phyloP scores from a whole-genome alignment of 768 basidiomycete species.

The Russula sp. region DNA sequence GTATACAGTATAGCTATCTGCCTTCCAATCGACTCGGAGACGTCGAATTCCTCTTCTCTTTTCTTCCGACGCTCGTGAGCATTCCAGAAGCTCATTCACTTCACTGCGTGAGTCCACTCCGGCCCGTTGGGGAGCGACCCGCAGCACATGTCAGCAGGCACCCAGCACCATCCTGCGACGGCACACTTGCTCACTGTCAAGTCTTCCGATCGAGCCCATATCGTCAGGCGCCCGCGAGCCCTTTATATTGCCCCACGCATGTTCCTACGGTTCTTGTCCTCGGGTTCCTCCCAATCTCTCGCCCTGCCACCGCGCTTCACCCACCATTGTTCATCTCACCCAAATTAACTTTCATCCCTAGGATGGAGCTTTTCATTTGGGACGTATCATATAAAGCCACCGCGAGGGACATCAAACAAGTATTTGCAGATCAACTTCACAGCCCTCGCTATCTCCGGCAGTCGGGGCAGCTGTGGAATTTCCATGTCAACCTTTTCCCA shows the following conservation, averaged over 20 bases:
- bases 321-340: background rate
- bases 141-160: too few relatives aligned
- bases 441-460: constrained; percentile 38
- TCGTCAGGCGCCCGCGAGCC: constrained; percentile 1
- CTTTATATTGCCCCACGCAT: constrained; percentile 6
- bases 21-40: constrained; percentile 14
- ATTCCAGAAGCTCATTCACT: too few relatives aligned
- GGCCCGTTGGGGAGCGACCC: constrained; percentile 1
- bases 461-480: constrained; percentile 45
- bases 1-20: background rate
- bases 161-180: too few relatives aligned
- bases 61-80: too few relatives aligned
- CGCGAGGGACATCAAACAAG: constrained; percentile 30
- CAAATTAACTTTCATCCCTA: background rate
- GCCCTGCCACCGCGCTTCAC: too few relatives aligned
- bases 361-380: constrained; percentile 40
- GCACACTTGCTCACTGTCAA: too few relatives aligned
- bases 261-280: background rate
- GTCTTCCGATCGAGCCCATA: constrained; percentile 1
- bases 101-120: background rate
- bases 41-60: background rate
- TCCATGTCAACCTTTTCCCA: constrained; percentile 50
- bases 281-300: background rate
- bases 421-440: constrained; percentile 50
- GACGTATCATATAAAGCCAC: constrained; percentile 32